phyloP scores from a whole-genome alignment of 805 yeast genomes.

The Monosporozyma siamensis region DNA sequence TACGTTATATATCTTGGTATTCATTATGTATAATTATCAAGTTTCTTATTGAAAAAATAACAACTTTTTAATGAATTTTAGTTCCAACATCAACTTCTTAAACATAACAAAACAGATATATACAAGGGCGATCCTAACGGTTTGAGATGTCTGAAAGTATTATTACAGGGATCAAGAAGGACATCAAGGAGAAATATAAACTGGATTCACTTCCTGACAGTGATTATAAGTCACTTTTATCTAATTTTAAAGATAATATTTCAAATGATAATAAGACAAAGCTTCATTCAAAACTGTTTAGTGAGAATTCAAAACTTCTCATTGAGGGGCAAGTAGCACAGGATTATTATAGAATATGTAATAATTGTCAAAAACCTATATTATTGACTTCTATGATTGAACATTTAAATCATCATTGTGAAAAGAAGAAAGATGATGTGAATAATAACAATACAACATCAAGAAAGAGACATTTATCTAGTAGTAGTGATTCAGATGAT shows the following conservation, averaged over 20 bases:
- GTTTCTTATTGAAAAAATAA: too few species aligned
- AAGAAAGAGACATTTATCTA: background rate
- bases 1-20: too few species aligned
- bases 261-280: background rate
- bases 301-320: constrained; percentile 15
- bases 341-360: constrained; percentile 24
- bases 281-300: constrained; percentile 11
- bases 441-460: constrained; percentile 1
- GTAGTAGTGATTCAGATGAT: constrained; percentile 4
- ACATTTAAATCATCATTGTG: constrained; percentile 24
- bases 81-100: too few species aligned
- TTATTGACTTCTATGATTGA: constrained; percentile 19
- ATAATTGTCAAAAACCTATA: constrained; percentile 27
- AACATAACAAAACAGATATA: background rate
- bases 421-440: background rate
- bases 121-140: background rate
- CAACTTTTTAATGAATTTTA: too few species aligned
- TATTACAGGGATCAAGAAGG: constrained; percentile 1
- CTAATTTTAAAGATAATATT: background rate
- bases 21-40: too few species aligned
- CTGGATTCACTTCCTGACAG: background rate
- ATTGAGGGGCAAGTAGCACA: background rate
- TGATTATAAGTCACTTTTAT: background rate
- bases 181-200: background rate
- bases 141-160: background rate